phyloP scores from a whole-genome alignment of 2,329 filamentous ascomycete genomes.

The Malbranchea zuffiana region DNA sequence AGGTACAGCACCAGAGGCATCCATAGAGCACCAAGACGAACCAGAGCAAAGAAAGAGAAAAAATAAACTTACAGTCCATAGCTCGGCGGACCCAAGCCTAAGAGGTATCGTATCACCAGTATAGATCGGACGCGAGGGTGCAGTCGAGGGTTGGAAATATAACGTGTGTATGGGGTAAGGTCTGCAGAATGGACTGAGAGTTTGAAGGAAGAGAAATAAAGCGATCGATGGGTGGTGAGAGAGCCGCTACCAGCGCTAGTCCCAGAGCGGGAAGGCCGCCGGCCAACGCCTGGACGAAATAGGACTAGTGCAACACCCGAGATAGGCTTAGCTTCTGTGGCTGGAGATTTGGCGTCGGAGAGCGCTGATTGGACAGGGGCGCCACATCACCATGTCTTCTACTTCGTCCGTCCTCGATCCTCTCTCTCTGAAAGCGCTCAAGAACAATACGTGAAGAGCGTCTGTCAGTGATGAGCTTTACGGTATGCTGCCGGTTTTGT shows the following conservation, averaged over 20 bases:
- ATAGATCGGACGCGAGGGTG: conserved; percentile 6
- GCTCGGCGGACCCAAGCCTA: conserved; percentile 39
- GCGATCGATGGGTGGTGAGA: conserved; percentile 9
- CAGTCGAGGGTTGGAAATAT: conserved; percentile 16
- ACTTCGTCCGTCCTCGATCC: no score
- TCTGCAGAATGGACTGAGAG: conserved; percentile 24
- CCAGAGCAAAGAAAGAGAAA: conserved; percentile 18
- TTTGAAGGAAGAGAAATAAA: conserved; percentile 13
- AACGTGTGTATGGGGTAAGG: conserved; percentile 14
- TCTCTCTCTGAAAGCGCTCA: no score
- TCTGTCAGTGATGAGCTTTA: no score
- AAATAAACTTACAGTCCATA: conserved; percentile 50
- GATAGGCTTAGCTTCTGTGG: conserved; percentile 8
- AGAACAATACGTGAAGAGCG: no score
- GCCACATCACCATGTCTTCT: no score
- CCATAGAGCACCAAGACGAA: conserved; percentile 3
- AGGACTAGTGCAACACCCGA: conserved; percentile 1
- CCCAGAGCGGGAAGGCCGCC: conserved; percentile 5
- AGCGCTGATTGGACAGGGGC: no score
- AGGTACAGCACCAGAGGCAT: conserved; percentile 4
- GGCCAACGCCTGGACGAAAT: no score
- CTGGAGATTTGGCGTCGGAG: no score
- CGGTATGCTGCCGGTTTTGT: no score
- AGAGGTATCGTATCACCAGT: conserved; percentile 19
- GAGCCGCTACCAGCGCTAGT: no score